Evolutionary conservation across 1,139 yeast species (phyloP).

Genomic region (Sporopachydermia cereana): DNA sequence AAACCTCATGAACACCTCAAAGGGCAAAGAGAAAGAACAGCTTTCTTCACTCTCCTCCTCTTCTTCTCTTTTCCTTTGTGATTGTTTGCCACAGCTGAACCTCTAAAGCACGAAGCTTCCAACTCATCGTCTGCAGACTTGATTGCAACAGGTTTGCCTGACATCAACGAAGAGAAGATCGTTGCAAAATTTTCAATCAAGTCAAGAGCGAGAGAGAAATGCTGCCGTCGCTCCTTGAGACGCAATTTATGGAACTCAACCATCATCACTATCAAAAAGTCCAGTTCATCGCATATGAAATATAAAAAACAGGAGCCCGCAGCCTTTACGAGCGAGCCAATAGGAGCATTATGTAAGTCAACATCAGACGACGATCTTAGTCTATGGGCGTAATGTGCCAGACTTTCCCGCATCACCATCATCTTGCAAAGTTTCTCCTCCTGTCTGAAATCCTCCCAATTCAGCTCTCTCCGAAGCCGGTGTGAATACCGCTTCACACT

Average conservation of each 20-base stretch:
- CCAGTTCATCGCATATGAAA: neutral
- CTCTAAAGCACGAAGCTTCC: no score
- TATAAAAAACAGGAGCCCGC: neutral
- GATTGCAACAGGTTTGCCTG: neutral
- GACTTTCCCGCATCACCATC: neutral
- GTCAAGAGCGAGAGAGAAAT: neutral
- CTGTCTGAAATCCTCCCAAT: neutral
- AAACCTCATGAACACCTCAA: no score
- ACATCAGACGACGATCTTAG: neutral
- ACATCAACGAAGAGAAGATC: neutral
- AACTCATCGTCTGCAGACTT: no score
- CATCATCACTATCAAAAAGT: neutral
- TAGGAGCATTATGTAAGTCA: neutral
- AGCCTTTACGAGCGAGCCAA: neutral
- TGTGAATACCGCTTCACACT: no score
- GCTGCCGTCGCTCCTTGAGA: neutral
- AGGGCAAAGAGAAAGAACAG: constrained; percentile 1
- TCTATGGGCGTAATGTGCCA: neutral
- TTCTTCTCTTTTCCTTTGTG: neutral
- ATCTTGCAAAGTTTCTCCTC: neutral
- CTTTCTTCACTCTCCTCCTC: neutral
- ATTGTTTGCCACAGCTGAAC: no score
- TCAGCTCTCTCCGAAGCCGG: neutral
- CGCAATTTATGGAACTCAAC: neutral
- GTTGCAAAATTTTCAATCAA: neutral